Evolutionary conservation across 176 grass and related monocot species (phyloP), one percentile per base, ranked within the genome.

Genomic region (Cenchrus purpureus): DNA sequence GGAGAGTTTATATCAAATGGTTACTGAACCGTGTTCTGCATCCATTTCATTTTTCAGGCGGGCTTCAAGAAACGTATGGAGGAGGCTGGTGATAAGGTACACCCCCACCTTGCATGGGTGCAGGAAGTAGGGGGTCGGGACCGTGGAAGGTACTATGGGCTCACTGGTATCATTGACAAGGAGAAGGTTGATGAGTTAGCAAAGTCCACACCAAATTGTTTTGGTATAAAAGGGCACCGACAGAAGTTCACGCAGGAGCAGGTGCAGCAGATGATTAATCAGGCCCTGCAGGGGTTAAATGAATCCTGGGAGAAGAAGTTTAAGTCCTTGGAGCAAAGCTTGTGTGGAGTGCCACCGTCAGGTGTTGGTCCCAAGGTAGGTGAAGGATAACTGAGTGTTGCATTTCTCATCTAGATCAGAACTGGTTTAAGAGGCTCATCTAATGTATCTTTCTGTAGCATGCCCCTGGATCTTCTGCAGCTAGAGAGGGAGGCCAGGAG

Each of bases 221-320:
- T 34, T 14, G 20, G 58, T 65, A 80, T 73, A 80, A 11, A 32
- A 20, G 46, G 56, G 6, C 56, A 80, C 14, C 31, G 7, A 31
- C 85, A 80, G 48, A 81, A 57, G 71, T 81, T 87, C 50, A 74
- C 85, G 0, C 85, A 87, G 69, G 85, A 81, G 34, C 77, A 74
- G 59, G 81, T 74, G 58, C 81, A 83, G 46, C 81, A 83, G 69
- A 74, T 84, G 82, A 84, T 84, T 63, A 75, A 75, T 75, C 82
- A 84, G 46, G 82, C 82, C 17, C 31, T 84, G 71, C 82, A 65
- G 63, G 71, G 82, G 69, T 67, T 87, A 67, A 87, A 81, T 67
- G 58, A 87, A 67, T 75, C 85, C 40, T 87, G 85, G 85, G 85
- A 87, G 85, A 54, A 81, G 22, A 87, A 81, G 78, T 87, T 87